Conservation (phyloP, 1,284 basidiomycete genomes). For the Agaricales sp. region DNA sequence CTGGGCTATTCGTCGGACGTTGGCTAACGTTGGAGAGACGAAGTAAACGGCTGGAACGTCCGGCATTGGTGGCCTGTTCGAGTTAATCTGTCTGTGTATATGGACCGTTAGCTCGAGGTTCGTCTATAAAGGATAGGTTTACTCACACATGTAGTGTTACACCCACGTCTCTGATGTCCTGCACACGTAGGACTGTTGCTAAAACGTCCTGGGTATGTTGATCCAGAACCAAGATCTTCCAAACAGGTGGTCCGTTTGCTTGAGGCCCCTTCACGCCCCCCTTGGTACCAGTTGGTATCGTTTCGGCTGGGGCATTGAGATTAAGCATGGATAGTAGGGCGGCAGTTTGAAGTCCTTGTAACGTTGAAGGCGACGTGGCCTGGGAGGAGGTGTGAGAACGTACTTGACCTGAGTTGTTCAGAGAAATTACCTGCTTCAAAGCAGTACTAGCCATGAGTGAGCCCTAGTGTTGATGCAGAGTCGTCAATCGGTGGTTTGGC, state of each 20-base stretch:
- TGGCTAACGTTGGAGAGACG: constrained; percentile 82
- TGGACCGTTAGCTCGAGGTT: too few relatives aligned
- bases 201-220: constrained; percentile 94
- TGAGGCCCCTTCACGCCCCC: constrained; percentile 35
- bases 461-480: too few relatives aligned
- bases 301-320: constrained; percentile 44
- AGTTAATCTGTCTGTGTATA: constrained; percentile 82
- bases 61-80: constrained; percentile 78
- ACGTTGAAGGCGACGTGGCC: constrained; percentile 26
- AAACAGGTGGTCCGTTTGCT: constrained; percentile 71
- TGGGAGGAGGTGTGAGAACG: background rate
- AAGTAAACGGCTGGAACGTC: constrained; percentile 99
- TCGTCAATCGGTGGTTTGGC: too few relatives aligned
- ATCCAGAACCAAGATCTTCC: constrained; percentile 96
- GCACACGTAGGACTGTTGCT: constrained; percentile 90
- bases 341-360: constrained; percentile 74
- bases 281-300: constrained; percentile 25
- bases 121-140: constrained; percentile 12
- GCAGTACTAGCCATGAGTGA: background rate
- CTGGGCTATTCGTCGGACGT: constrained; percentile 83
- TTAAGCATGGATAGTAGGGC: constrained; percentile 60
- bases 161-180: constrained; percentile 92
- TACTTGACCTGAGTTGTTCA: background rate
- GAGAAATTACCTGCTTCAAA: background rate
- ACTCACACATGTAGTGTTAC: constrained; percentile 94